phyloP scores from a whole-genome alignment of 257 asterid species.

The Vinca minor region DNA sequence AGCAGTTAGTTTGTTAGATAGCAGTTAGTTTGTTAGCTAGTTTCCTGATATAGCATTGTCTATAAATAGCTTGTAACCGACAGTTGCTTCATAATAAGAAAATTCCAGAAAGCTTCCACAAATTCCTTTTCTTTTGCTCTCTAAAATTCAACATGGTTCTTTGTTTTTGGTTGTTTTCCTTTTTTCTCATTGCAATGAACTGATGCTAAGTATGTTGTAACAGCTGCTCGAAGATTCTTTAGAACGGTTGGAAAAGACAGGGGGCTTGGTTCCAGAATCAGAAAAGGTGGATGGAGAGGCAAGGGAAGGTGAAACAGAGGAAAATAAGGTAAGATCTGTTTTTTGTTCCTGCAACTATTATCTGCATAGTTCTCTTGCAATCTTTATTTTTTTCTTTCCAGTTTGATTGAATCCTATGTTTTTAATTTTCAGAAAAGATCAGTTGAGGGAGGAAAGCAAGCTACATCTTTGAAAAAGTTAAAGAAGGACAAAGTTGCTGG shows the following conservation, averaged over 20 bases:
- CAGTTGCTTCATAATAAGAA: no score
- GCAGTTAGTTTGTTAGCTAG: no score
- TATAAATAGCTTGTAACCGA: no score
- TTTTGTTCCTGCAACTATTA: not conserved
- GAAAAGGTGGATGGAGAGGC: constrained; percentile 75
- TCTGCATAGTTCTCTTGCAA: not conserved
- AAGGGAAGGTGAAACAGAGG: constrained; percentile 78
- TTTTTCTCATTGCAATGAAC: constrained; percentile 1
- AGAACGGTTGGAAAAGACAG: constrained; percentile 79
- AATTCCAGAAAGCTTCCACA: no score
- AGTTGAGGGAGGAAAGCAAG: constrained; percentile 71
- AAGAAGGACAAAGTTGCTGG: constrained; percentile 77
- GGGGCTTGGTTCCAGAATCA: constrained; percentile 46
- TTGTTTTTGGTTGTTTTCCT: no score
- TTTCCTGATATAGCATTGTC: no score
- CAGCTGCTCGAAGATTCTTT: constrained; percentile 93
- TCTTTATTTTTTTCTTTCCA: not conserved
- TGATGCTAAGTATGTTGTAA: constrained; percentile 22
- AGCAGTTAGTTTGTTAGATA: no score
- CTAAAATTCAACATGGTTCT: no score
- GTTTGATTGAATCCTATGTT: not conserved
- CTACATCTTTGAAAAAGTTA: constrained; percentile 51
- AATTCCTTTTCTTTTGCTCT: no score
- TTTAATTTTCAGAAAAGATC: constrained; percentile 52
- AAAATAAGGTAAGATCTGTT: constrained; percentile 50